These are phyloP conservation scores for Cystobasidium slooffiae DNA, from an alignment of 1,284 basidiomycete genomes.

Conservation along the genomic window DNA sequence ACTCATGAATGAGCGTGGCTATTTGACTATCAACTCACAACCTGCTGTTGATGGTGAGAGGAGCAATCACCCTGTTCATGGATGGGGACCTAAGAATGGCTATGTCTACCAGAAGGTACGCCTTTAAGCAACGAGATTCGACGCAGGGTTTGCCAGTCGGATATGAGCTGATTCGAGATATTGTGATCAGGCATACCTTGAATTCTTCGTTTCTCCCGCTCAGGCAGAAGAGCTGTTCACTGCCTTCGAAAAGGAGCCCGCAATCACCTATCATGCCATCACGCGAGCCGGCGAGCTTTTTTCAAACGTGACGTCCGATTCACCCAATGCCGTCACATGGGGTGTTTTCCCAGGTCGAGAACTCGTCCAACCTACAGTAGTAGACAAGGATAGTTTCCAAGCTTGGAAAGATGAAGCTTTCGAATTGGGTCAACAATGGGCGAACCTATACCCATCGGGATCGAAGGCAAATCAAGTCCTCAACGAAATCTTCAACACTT, in stretches of 20 bases:
- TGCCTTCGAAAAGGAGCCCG: slow-evolving; percentile 80
- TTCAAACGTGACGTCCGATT: slow-evolving; percentile 88
- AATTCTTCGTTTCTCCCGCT: slow-evolving; percentile 85
- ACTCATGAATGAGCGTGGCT: slow-evolving; percentile 72
- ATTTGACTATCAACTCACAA: slow-evolving; percentile 98
- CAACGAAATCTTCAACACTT: slow-evolving; percentile 49
- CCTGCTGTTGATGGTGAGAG: slow-evolving; percentile 82
- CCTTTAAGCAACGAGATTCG: background rate
- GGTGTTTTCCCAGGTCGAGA: slow-evolving; percentile 98
- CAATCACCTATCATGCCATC: slow-evolving; percentile 93
- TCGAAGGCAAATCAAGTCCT: slow-evolving; percentile 48
- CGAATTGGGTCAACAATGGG: slow-evolving; percentile 54
- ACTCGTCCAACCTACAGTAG: slow-evolving; percentile 96
- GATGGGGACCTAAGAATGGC: slow-evolving; percentile 60
- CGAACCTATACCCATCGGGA: slow-evolving; percentile 49
- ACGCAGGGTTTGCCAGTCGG: too few species aligned
- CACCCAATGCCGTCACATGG: slow-evolving; percentile 99
- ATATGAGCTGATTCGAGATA: too few species aligned
- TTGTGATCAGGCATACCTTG: slow-evolving; percentile 80
- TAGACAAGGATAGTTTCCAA: slow-evolving; percentile 95
- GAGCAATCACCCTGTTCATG: slow-evolving; percentile 67
- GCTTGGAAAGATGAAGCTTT: slow-evolving; percentile 76
- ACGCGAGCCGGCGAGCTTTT: slow-evolving; percentile 76
- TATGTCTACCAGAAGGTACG: slow-evolving; percentile 60
- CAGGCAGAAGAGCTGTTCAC: slow-evolving; percentile 76